Base-by-base conservation (phyloP, 805 yeast species). In the Monosporozyma servazzii region DNA sequence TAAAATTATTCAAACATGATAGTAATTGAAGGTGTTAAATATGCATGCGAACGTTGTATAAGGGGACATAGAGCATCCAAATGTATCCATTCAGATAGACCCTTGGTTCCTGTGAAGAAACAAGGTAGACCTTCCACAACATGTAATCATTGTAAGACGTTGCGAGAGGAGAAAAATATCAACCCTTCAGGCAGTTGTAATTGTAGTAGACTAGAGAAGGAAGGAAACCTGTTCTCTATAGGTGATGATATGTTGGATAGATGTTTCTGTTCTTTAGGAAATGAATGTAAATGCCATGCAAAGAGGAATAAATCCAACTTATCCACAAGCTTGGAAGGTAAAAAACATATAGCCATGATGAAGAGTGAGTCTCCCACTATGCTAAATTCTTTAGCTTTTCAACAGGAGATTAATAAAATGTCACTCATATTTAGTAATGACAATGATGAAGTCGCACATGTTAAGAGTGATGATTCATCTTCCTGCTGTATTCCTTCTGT, bases 61-160 rank as follows among this genome's bases (percentile, higher is more conserved):
- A 76, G 98, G 53, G 99, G 99, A 45, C 99, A 91, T 64, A 74
- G 98, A 48, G 97, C 89, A 44, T 86, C 96, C 1, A 80, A 93
- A 2, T 91, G 99, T 69, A 81, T 84, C 41, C 99, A 91, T 66
- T 80, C 89, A 0, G 96, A 93, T 58, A 87, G 88, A 63, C 93
- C 93, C 3, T 72, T 91, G 58, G 82, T 86, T 62, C 84, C 85
- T 85, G 89, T 91, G 66, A 91, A 90, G 64, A 96, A 95, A 27
- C 93, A 90, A 65, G 99, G 99, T 2, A 75, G 99, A 51, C 99
- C 99, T 1, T 81, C 96, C 1, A 83, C 96, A 1, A 96, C 88
- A 62, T 91, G 98, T 63, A 73, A 76, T 39, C 95, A 87, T 64
- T 91, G 96, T 64, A 81, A 88, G 54, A 88, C 84, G 51, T 79